Percentiles rank a stretch among this genome's conserved stretches.
Conservation (phyloP, 1,139 yeast species). For the Hyphopichia fennica region DNA sequence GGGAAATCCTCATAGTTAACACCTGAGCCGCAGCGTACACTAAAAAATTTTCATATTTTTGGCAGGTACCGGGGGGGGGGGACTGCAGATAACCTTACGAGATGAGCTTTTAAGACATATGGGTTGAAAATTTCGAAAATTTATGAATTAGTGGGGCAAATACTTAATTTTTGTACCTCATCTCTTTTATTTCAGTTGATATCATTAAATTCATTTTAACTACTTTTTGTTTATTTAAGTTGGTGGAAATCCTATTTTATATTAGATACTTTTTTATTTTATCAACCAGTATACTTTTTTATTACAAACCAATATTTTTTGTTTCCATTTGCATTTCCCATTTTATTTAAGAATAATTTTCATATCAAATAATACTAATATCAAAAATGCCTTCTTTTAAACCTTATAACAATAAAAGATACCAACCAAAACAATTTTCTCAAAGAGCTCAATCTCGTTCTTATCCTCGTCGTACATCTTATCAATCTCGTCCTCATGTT, state of each 20-base stretch:
- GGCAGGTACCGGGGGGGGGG: too few relatives aligned
- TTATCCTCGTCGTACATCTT: background rate
- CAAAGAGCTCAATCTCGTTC: background rate
- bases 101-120: background rate
- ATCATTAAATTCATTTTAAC: too few relatives aligned
- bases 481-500: conserved; percentile 9
- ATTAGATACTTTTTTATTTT: too few relatives aligned
- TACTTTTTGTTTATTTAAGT: background rate
- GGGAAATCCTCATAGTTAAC: background rate
- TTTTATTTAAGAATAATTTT: too few relatives aligned
- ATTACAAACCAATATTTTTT: too few relatives aligned
- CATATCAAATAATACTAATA: too few relatives aligned
- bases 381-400: conserved; percentile 10
- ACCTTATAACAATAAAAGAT: conserved; percentile 7
- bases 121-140: background rate
- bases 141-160: background rate
- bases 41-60: background rate
- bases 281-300: too few relatives aligned
- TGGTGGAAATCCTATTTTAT: background rate
- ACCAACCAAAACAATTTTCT: background rate
- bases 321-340: too few relatives aligned
- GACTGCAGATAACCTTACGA: background rate
- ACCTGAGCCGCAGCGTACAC: background rate
- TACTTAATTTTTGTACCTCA: too few relatives aligned
- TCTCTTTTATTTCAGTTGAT: too few relatives aligned